Percentiles rank a stretch among this genome's conserved stretches.
Conservation (phyloP, 768 basidiomycete species). For the Auriscalpium orientale region DNA sequence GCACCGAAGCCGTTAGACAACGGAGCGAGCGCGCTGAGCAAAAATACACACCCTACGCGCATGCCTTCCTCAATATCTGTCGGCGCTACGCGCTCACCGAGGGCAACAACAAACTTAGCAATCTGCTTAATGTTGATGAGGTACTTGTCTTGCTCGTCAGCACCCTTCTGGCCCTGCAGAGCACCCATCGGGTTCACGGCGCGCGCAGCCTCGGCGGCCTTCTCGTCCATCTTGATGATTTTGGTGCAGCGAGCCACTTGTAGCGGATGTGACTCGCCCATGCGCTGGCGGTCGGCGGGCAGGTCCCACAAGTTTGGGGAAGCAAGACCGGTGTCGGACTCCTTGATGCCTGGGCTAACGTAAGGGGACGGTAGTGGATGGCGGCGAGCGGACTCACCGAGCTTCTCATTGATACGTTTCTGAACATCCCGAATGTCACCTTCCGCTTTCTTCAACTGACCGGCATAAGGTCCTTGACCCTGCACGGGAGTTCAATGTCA, state of each 20-base stretch:
- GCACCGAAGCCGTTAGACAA: conserved; percentile 1
- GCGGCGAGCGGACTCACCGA: conserved; percentile 43
- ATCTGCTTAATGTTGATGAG: conserved; percentile 99
- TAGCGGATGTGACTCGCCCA: conserved; percentile 86
- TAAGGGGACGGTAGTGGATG: not conserved
- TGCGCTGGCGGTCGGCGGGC: conserved; percentile 83
- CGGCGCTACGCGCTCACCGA: conserved; percentile 93
- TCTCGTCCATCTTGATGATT: conserved; percentile 81
- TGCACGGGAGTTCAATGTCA: conserved; percentile 25
- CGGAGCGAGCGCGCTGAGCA: not conserved
- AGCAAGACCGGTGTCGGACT: conserved; percentile 95
- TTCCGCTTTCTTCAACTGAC: conserved; percentile 81
- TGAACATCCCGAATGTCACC: conserved; percentile 92
- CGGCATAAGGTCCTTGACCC: conserved; percentile 98
- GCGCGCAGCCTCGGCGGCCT: conserved; percentile 68
- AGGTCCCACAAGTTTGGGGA: conserved; percentile 98
- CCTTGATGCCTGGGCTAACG: conserved; percentile 70
- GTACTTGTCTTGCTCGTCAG: conserved; percentile 98
- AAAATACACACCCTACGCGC: conserved; percentile 83
- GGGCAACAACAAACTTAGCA: conserved; percentile 96
- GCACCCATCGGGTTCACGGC: conserved; percentile 74
- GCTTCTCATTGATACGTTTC: conserved; percentile 95
- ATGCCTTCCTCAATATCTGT: conserved; percentile 99
- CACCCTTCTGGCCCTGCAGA: conserved; percentile 85
- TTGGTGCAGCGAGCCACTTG: conserved; percentile 99